A percentile compares a stretch with the other conserved stretches of the same genome.
Evolutionary conservation across 2,329 filamentous ascomycete genomes (phyloP).

Genomic region (Eutypella sp.): DNA sequence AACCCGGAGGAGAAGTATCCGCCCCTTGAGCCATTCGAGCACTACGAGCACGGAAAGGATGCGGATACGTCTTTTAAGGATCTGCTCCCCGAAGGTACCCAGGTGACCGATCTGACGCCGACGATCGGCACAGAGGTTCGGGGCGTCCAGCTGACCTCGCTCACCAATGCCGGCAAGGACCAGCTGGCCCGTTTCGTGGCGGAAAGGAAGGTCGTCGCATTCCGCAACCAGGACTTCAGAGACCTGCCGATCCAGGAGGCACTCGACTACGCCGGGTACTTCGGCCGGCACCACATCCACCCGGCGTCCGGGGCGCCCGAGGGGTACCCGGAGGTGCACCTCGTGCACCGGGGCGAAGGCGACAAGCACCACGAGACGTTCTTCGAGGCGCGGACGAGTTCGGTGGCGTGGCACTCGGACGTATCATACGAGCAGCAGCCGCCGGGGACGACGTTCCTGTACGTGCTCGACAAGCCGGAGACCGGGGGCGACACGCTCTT

Average conservation of each 20-base stretch:
- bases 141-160: conserved; percentile 65
- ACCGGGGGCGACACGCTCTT: conserved; percentile 85
- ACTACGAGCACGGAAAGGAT: conserved; percentile 71
- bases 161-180: conserved; percentile 66
- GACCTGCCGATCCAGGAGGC: conserved; percentile 66
- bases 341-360: conserved; percentile 68
- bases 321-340: conserved; percentile 69
- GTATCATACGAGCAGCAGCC: conserved; percentile 86
- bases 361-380: conserved; percentile 56
- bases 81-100: conserved; percentile 51
- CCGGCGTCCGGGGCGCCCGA: conserved; percentile 71
- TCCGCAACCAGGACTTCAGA: conserved; percentile 70
- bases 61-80: conserved; percentile 66
- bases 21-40: conserved; percentile 64
- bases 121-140: conserved; percentile 68
- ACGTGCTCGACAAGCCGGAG: conserved; percentile 75
- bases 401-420: conserved; percentile 85
- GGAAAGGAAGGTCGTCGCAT: conserved; percentile 72
- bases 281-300: conserved; percentile 77
- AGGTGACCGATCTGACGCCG: conserved; percentile 61
- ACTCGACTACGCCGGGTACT: conserved; percentile 67
- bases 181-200: conserved; percentile 72
- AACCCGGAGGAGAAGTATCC: conserved; percentile 58
- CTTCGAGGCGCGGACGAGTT: conserved; percentile 65
- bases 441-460: conserved; percentile 84